Base-by-base conservation (phyloP, 768 basidiomycete species). In the Coprinopsis cinerea region DNA sequence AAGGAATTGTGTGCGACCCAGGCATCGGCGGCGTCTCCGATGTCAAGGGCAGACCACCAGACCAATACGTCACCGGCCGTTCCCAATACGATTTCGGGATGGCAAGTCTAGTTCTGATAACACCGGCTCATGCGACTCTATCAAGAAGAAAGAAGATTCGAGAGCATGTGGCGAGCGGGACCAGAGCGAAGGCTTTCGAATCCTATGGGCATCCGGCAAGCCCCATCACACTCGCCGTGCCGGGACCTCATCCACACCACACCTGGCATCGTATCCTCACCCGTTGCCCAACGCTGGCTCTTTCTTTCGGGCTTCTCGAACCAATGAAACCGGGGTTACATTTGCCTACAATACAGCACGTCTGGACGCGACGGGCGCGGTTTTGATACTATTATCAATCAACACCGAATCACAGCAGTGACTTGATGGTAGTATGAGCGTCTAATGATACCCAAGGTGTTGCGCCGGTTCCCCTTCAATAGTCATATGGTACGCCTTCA, bases 41-140 rank as follows among this genome's bases (percentile, higher is more conserved):
- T 5, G 14, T 45, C 44, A 18, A n/a, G 4, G n/a, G 4, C 26
- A 6, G 6, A 6, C 28, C 44, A 45, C 5, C 14, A n/a, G 18
- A n/a, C 27, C 17, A 27, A 27, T 27, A 45, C 44, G 44, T 32
- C 25, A 45, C 25, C 24, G 37, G 9, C 37, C 13, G 7, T 20
- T 23, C 25, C 25, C 27, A 32, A 32, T 28, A 45, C 44, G 27
- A 27, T 45, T n/a, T 45, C 44, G n/a, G 44, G 44, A 45, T 45
- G 44, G 44, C 25, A 45, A 32, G 28, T 45, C 20, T 45, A 32
- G 20, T 28, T 15, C 26, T 27, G 44, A 45, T 43, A 43, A 43
- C 41, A n/a, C n/a, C n/a, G 44, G 26, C n/a, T 25, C 37, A 39
- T 39, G 37, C 18, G 37, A 6, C 37, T 24, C 23, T 43, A 23